Evolutionary conservation across 192 early-diverging fungal species (phyloP).

Genomic region (Rhizoclosmatium globosum): DNA sequence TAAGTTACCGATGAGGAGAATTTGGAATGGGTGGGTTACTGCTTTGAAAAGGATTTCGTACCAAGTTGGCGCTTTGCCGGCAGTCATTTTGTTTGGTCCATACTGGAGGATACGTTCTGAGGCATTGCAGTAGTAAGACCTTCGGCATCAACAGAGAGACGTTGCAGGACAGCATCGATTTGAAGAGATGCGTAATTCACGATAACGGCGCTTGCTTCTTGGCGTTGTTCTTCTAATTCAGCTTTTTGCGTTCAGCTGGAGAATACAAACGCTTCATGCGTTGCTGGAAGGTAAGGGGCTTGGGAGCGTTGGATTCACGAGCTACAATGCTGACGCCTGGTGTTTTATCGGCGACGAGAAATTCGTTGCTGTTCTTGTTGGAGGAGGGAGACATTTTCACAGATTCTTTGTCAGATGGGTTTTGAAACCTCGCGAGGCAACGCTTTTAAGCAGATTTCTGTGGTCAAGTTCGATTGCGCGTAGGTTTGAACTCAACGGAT

Average conservation of each 20-base stretch:
- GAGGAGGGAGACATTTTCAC: too few relatives aligned
- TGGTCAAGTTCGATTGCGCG: too few relatives aligned
- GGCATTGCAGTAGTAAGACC: not conserved
- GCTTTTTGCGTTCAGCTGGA: conserved; percentile 3
- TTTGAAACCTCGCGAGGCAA: too few relatives aligned
- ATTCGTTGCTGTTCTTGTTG: too few relatives aligned
- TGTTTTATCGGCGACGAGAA: too few relatives aligned
- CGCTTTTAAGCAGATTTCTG: too few relatives aligned
- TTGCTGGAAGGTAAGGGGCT: not conserved
- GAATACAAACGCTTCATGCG: not conserved
- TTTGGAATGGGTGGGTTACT: not conserved
- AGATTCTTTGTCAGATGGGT: too few relatives aligned
- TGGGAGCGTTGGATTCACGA: not conserved
- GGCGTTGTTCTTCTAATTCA: not conserved
- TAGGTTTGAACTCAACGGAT: too few relatives aligned
- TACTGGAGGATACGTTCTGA: not conserved
- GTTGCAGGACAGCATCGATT: not conserved
- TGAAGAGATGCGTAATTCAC: not conserved
- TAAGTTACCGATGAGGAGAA: not conserved
- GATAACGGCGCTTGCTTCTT: not conserved
- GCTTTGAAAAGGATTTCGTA: not conserved
- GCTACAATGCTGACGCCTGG: not conserved
- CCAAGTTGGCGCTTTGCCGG: not conserved
- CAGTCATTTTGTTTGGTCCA: not conserved
- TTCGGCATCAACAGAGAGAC: not conserved